A percentile compares a stretch with the other conserved stretches of the same genome.
phyloP scores from a whole-genome alignment of 2,329 filamentous ascomycete genomes.

The Paracorniculantispora psalliotae region DNA sequence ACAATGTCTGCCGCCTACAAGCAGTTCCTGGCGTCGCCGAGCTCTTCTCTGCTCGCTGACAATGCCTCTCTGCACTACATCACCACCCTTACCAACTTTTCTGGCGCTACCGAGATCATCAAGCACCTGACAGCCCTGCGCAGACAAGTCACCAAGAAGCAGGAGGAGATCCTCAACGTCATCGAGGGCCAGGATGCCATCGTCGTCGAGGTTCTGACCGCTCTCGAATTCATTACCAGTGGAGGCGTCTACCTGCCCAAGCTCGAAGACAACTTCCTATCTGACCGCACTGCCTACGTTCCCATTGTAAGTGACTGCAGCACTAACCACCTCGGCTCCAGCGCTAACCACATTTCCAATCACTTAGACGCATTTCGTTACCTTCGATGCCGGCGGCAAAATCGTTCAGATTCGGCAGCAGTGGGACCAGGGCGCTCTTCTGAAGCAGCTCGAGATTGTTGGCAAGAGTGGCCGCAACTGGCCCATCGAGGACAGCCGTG shows the following conservation, averaged over 20 bases:
- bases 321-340: not conserved
- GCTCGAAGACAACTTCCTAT: constrained; percentile 89
- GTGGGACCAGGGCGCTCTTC: constrained; percentile 91
- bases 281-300: constrained; percentile 73
- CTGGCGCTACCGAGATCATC: constrained; percentile 68
- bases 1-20: constrained; percentile 54
- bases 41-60: constrained; percentile 55
- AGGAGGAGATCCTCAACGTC: constrained; percentile 67
- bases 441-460: constrained; percentile 93
- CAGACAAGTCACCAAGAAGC: constrained; percentile 76
- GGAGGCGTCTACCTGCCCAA: constrained; percentile 84
- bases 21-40: constrained; percentile 66
- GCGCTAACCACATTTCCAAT: not conserved
- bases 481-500: constrained; percentile 84
- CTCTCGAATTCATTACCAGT: constrained; percentile 72
- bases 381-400: constrained; percentile 70
- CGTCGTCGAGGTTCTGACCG: constrained; percentile 80
- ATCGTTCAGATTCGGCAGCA: constrained; percentile 83
- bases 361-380: constrained; percentile 76
- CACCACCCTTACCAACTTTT: constrained; percentile 73
- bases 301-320: constrained; percentile 63
- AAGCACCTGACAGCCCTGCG: constrained; percentile 71
- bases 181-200: constrained; percentile 68
- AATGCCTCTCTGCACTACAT: constrained; percentile 79
- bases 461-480: constrained; percentile 86